Evolutionary conservation across 2,329 filamentous ascomycete genomes (phyloP), one percentile per base, ranked within the genome.

Genomic region (Coniella vitis): DNA sequence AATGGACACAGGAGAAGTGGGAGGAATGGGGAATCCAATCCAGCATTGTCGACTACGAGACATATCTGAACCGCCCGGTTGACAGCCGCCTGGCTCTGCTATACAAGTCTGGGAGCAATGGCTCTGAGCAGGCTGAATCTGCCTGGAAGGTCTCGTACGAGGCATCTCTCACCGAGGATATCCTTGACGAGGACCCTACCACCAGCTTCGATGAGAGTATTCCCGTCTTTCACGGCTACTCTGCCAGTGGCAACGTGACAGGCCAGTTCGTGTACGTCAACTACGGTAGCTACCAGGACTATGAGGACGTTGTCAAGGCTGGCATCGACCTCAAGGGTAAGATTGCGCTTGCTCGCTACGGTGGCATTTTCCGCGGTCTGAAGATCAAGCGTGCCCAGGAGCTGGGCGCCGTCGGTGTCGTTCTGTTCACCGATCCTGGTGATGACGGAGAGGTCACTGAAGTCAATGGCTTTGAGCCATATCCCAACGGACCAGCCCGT

Each of bases 381-480:
- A 94, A 93, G 63, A 81, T 93, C 42, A 91, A 90, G 68, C 80
- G 87, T 48, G 87, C 89, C 0, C 83, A 90, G 61, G 86, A 88
- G 55, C 69, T 87, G 12, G 86, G 86, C 17, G 86, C 87, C 75
- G 69, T 88, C 34, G 87, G 86, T 3, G 74, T 78, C 1, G 68
- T 90, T 21, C 77, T 90, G 34, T 91, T 87, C 65, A 79, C 73
- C 7, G 87, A 91, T 60, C 86, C 87, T 1, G 83, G 82, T 22
- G 84, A 88, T 56, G 87, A 91, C 63, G 86, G 86, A 3, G 72
- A 84, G 8, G 71, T 87, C 19, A 91, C 86, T 0, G 84, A 85
- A 39, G 77, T 81, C 52, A 87, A 91, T 56, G 87, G 87, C 1
- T 76, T 85, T 56, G 76, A 81, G 48, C 65, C 81, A 0, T 91